Base-by-base conservation (phyloP, 331 rosid genomes). In the Phaseolus coccineus region DNA sequence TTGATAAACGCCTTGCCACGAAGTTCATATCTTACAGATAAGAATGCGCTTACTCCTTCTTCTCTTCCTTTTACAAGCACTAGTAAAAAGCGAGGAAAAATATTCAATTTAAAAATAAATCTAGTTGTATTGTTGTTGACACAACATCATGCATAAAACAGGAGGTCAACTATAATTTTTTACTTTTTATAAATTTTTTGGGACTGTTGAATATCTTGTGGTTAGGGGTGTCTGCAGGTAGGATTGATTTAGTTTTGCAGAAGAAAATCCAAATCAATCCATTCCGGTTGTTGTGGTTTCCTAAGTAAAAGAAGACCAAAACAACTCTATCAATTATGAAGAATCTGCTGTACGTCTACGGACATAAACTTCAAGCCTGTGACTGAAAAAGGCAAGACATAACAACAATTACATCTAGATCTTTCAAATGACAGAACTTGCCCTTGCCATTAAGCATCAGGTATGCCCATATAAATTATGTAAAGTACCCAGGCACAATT, bases 1-100 rank as follows among this genome's bases (percentile, higher is more conserved):
- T 76, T 11, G 85, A 83, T 6, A 80, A 58, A 2, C 52, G 74
- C 83, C 87, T 87, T 3, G 81, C 88, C 82, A 80, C 80, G 5
- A 87, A 69, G 87, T 91, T 92, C 97, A 95, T 95, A 77, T 72
- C 74, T 39, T 8, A 24, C 19, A 33, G 13, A 61, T 12, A 80
- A 2, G 24, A n/a, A 16, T 4, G 44, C 8, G 16, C 1, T 59
- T 62, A 64, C 52, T 30, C 19, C 22, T 25, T 28, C 33, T 19
- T 28, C 33, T 19, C 19, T 52, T 77, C n/a, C n/a, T 31, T 46
- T 67, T 47, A 37, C 42, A n/a, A 80, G 24, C 58, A 80, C 53
- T 40, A 6, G 48, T 14, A 69, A 59, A 57, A 57, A 47, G 15
- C 3, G 61, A 25, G 48, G 28, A 25, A 33, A 57, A 37, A 47